A percentile compares a stretch with the other conserved stretches of the same genome.
Evolutionary conservation across 2,329 filamentous ascomycete genomes (phyloP).

Genomic region (Colletotrichum theobromicola): DNA sequence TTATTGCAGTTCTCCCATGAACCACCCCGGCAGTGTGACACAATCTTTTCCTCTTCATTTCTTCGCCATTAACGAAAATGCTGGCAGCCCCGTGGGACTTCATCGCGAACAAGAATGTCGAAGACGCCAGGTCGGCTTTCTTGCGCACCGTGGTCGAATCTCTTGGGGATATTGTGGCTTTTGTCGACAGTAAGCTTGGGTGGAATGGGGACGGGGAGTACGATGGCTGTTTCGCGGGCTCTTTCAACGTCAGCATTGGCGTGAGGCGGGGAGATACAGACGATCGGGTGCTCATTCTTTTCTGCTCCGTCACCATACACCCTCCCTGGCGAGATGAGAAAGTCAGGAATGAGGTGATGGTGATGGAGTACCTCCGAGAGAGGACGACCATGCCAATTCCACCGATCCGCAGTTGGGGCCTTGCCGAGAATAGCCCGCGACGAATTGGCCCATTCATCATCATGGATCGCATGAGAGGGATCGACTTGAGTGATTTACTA

Average conservation of each 20-base stretch:
- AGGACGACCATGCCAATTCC: constrained; percentile 36
- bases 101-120: not conserved
- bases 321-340: constrained; percentile 33
- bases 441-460: constrained; percentile 37
- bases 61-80: not conserved
- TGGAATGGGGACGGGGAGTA: constrained; percentile 23
- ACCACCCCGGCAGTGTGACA: no score
- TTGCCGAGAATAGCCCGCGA: constrained; percentile 31
- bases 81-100: not conserved
- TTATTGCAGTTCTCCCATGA: no score
- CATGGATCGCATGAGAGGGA: constrained; percentile 35
- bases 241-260: constrained; percentile 32
- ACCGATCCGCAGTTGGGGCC: constrained; percentile 28
- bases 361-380: constrained; percentile 31
- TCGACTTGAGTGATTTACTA: constrained; percentile 25
- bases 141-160: not conserved
- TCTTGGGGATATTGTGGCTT: not conserved
- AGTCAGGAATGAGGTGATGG: constrained; percentile 30
- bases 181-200: constrained; percentile 24
- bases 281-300: constrained; percentile 30
- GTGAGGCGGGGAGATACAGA: constrained; percentile 24
- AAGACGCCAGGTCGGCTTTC: not conserved
- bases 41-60: no score
- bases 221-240: constrained; percentile 29
- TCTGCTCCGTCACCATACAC: constrained; percentile 28